Base-by-base conservation (phyloP, 2,329 filamentous ascomycete species). In the Coniochaeta sp. region DNA sequence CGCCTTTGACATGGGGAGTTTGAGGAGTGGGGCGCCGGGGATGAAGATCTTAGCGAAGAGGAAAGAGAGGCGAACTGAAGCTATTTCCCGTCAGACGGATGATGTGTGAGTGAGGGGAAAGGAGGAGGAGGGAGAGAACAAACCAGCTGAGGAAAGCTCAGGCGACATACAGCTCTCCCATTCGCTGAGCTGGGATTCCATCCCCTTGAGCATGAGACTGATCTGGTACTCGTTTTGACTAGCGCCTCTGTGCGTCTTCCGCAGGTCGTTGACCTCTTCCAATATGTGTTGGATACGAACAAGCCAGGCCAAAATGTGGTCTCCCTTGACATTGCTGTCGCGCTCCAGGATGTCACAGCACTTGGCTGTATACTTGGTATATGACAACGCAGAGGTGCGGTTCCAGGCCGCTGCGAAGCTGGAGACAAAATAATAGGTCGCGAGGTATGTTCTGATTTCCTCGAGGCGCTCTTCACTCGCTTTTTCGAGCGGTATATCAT, bases 181-280 rank as follows among this genome's bases (percentile, higher is more conserved):
- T 42, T 81, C 76, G n/a, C 66, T 64, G 9, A 79, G 67, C 63
- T 82, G 79, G 3, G 75, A 67, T 60, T 81, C 78, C 30, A 83
- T 72, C 0, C 81, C 80, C 1, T 75, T 70, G n/a, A 79, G 66
- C 61, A 82, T 71, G 19, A 83, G 71, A 2, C 71, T 69, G 22
- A 70, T 72, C 52, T 81, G 77, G 60, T 79, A 73, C 40, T 75
- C 69, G 61, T 66, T 70, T 55, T 71, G 69, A n/a, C 60, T 58
- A 28, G 60, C 63, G 9, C 67, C 67, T 6, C 65, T 66, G 50
- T 70, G 69, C 10, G 38, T 66, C 60, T 44, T 69, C 19, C 66
- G 64, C 26, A 75, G 66, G 5, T 69, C 67, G 38, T 70, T 65
- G 3, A 76, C 73, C 59, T 79, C 74, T 55, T 73, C 73, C 1